These are phyloP conservation scores for Saussurea involucrata DNA, from an alignment of 129 eudicot species.

Conservation along the genomic window DNA sequence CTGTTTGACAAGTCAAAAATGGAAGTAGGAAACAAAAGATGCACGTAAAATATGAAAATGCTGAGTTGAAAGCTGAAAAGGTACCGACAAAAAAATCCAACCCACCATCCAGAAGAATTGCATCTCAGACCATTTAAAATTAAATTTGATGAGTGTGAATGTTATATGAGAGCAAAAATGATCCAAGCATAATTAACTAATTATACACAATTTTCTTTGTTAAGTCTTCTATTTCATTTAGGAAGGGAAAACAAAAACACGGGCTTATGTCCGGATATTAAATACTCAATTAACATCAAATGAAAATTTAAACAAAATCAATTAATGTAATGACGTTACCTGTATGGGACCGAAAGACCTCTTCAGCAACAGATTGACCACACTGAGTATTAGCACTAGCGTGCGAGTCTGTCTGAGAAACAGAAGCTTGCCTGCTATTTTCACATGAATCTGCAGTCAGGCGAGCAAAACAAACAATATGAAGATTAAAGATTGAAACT, in stretches of 20 bases:
- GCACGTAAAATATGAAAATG: neutral
- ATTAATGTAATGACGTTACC: slow-evolving; percentile 26
- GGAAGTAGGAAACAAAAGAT: neutral
- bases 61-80: neutral
- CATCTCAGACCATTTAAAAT: too few relatives aligned
- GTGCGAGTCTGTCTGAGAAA: slow-evolving; percentile 4
- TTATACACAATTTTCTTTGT: neutral
- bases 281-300: neutral
- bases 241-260: neutral
- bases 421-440: neutral
- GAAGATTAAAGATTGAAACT: neutral
- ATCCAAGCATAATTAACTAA: neutral
- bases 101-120: neutral
- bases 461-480: neutral
- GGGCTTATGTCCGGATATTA: neutral
- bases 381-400: slow-evolving; percentile 6
- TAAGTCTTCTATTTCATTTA: neutral
- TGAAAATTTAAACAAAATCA: neutral
- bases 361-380: slow-evolving; percentile 19
- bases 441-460: slow-evolving; percentile 32
- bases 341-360: slow-evolving; percentile 21
- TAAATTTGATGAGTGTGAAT: too few relatives aligned
- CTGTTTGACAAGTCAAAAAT: neutral
- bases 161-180: neutral
- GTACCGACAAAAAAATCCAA: neutral